A percentile compares a stretch with the other conserved stretches of the same genome.
Evolutionary conservation across 2,329 filamentous ascomycete species (phyloP).

Genomic region (Xylaria polymorpha): DNA sequence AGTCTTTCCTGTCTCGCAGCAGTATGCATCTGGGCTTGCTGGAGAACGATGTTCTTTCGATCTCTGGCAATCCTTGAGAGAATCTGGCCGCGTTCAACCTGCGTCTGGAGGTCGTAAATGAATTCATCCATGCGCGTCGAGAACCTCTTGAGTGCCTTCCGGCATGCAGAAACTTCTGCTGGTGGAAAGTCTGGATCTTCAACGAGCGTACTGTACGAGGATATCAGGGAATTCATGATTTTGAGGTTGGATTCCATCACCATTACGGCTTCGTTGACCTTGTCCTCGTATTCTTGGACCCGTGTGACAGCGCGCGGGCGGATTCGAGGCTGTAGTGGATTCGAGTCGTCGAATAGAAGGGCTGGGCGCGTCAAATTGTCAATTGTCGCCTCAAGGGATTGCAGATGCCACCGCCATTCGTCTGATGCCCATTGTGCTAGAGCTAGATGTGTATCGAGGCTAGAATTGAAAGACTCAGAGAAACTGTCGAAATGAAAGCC

Average conservation of each 20-base stretch:
- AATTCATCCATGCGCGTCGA: conserved; percentile 47
- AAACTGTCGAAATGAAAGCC: conserved; percentile 46
- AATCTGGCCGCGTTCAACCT: conserved; percentile 49
- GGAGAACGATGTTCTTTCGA: conserved; percentile 48
- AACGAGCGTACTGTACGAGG: conserved; percentile 42
- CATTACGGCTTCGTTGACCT: conserved; percentile 51
- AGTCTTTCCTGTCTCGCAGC: conserved; percentile 46
- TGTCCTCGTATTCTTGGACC: conserved; percentile 52
- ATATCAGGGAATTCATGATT: conserved; percentile 45
- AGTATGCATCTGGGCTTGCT: conserved; percentile 42
- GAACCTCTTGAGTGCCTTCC: conserved; percentile 43
- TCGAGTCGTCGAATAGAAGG: conserved; percentile 22
- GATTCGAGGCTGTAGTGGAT: conserved; percentile 29
- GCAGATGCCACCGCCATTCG: conserved; percentile 54
- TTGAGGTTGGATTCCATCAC: conserved; percentile 51
- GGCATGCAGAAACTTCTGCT: conserved; percentile 24
- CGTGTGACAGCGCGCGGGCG: conserved; percentile 46
- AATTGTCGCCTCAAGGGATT: conserved; percentile 51
- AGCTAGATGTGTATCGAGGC: conserved; percentile 50
- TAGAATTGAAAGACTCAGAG: conserved; percentile 49
- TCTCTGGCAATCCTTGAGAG: conserved; percentile 50
- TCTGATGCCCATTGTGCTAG: conserved; percentile 53
- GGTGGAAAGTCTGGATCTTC: conserved; percentile 40
- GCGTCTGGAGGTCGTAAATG: conserved; percentile 50
- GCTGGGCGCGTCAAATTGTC: conserved; percentile 45